A percentile compares a stretch with the other conserved stretches of the same genome.
Conservation (phyloP, 306 rosid genomes). For the Cotoneaster glaucophyllus region DNA sequence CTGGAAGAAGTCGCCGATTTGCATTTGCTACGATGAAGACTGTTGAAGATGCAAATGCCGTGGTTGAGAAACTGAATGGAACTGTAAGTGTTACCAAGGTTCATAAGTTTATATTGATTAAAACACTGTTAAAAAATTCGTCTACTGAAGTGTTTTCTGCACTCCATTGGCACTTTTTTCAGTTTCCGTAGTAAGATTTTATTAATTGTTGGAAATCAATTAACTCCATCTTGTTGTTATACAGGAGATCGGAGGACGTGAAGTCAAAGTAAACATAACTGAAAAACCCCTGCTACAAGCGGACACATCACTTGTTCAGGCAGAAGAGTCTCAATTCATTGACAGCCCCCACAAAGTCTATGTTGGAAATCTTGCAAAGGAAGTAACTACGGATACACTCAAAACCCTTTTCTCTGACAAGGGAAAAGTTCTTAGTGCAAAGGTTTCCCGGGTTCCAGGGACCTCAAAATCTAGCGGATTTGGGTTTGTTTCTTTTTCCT, state of each 20-base stretch:
- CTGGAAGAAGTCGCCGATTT: slow-evolving; percentile 88
- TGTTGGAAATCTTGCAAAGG: slow-evolving; percentile 85
- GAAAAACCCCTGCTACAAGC: slow-evolving; percentile 58
- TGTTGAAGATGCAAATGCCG: slow-evolving; percentile 76
- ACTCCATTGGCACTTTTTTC: background rate
- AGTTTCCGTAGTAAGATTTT: background rate
- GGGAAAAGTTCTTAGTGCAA: slow-evolving; percentile 78
- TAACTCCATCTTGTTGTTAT: slow-evolving; percentile 18
- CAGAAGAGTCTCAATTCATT: slow-evolving; percentile 62
- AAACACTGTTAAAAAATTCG: background rate
- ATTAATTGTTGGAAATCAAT: slow-evolving; percentile 1
- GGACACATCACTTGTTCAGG: slow-evolving; percentile 42
- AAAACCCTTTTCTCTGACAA: slow-evolving; percentile 60
- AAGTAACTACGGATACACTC: slow-evolving; percentile 64
- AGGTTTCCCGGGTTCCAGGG: slow-evolving; percentile 89
- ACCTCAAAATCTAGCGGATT: slow-evolving; percentile 83
- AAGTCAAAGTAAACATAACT: slow-evolving; percentile 74
- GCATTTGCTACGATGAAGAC: slow-evolving; percentile 78
- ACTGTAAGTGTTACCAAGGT: slow-evolving; percentile 43
- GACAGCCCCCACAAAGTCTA: slow-evolving; percentile 93
- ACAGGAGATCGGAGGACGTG: slow-evolving; percentile 82
- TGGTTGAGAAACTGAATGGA: slow-evolving; percentile 77
- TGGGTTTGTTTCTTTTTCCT: slow-evolving; percentile 80
- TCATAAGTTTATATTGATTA: background rate
- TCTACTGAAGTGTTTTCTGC: background rate